Evolutionary conservation across 2,329 filamentous ascomycete genomes (phyloP), one percentile per base, ranked within the genome.

Genomic region (Phyllosticta citriasiana): DNA sequence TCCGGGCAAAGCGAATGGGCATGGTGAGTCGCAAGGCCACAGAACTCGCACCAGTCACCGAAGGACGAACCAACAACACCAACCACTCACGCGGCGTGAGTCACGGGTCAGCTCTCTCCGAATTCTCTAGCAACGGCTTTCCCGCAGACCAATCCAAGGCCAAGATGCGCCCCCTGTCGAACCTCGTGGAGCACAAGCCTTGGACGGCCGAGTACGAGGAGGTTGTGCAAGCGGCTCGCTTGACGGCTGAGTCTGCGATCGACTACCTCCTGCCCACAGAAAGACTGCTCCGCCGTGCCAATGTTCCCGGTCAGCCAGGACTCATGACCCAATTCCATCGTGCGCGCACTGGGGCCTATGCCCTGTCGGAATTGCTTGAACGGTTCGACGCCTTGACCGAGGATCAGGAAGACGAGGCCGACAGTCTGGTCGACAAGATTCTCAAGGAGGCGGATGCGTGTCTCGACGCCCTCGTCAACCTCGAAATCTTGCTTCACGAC

Each of bases 1-100:
- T 77, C 30, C 80, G 82, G 26, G 79, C 77, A 63, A 83, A 84
- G 66, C 78, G 84, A 19, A 84, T 85, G 79, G 84, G 83, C 25
- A 79, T 85, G 57, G 60, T 62, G 19, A 62, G 55, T 3, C 60
- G 60, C 2, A 62, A 62, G 52, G 59, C 54, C 5, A 79, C 78
- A 10, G 82, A 82, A 60, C 71, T 84, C 55, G 77, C 77, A 27
- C 78, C 79, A 1, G 72, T 84, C 33, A 78, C 83, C 62, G 82
- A 84, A 67, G 72, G 76, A 56, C 74, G 75, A 26, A 73, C 77
- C 22, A 80, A 80, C 64, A 78, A 79, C 57, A 77, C 79, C 67
- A 80, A 78, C 63, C 82, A 84, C 70, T 74, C 83, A 62, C 79
- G 82, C 55, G 81, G 80, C 8, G 78, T 83, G 63, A 85, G 82